These are phyloP conservation scores for Pyricularia pennisetigena DNA, from an alignment of 2,329 filamentous ascomycete genomes.

Conservation along the genomic window DNA sequence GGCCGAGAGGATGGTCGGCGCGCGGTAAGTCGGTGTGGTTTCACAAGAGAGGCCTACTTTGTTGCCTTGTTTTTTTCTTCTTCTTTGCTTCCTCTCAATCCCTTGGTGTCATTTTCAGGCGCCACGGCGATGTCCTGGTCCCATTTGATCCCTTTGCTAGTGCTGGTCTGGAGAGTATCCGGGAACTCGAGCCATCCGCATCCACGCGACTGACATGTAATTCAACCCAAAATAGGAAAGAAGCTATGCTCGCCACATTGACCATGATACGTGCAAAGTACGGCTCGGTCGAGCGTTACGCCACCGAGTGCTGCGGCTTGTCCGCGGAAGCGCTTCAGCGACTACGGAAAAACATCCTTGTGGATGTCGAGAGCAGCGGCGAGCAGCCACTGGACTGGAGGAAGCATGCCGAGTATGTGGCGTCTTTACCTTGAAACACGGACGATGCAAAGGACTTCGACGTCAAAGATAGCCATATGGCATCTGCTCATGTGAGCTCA, in stretches of 20 bases:
- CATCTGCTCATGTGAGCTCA: neutral
- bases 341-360: conserved; percentile 39
- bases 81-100: neutral
- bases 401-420: conserved; percentile 11
- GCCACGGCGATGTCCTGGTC: neutral
- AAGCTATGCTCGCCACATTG: conserved; percentile 37
- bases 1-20: conserved; percentile 34
- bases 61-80: neutral
- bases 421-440: neutral
- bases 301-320: conserved; percentile 48
- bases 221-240: conserved; percentile 21
- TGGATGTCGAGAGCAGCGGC: conserved; percentile 15
- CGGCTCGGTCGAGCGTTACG: conserved; percentile 55
- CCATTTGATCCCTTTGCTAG: neutral
- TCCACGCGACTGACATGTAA: neutral
- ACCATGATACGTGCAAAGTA: conserved; percentile 47
- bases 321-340: conserved; percentile 41
- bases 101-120: neutral
- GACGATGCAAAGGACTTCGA: neutral
- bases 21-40: conserved; percentile 21
- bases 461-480: neutral
- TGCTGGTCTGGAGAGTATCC: neutral
- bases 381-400: conserved; percentile 17
- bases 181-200: neutral
- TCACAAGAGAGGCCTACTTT: too few relatives aligned